Conservation (phyloP, 305 asterid species). For the Salvia sclarea region DNA sequence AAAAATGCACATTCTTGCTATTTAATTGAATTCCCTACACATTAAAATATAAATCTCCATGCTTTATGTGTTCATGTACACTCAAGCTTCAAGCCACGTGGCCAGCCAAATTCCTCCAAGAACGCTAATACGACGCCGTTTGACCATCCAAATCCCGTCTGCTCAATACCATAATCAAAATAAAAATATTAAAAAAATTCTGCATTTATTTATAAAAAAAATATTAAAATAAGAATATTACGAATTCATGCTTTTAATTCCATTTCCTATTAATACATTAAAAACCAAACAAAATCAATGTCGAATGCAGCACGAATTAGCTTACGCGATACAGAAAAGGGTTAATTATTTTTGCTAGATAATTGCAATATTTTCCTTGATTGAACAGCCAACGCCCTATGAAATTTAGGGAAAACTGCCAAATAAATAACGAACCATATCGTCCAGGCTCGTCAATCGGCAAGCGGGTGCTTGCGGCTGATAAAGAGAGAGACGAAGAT, state of each 20-base stretch:
- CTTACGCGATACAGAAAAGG: neutral
- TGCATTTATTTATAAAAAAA: too few relatives aligned
- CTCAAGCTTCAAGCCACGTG: slow-evolving; percentile 46
- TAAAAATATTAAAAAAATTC: neutral
- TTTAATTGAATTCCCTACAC: neutral
- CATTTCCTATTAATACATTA: neutral
- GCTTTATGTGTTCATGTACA: slow-evolving; percentile 36
- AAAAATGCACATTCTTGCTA: neutral
- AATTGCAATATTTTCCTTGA: too few relatives aligned
- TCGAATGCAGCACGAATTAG: too few relatives aligned
- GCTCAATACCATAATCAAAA: slow-evolving; percentile 27
- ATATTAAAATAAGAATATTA: slow-evolving; percentile 12
- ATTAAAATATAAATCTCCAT: neutral
- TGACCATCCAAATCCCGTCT: slow-evolving; percentile 99
- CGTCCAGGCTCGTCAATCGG: too few relatives aligned
- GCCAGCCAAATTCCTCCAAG: slow-evolving; percentile 95
- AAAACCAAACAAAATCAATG: too few relatives aligned
- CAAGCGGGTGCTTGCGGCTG: too few relatives aligned
- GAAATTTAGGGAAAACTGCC: too few relatives aligned
- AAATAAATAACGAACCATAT: too few relatives aligned
- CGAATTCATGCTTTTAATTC: neutral
- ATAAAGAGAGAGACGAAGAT: too few relatives aligned
- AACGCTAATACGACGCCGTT: slow-evolving; percentile 86
- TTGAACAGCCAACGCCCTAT: too few relatives aligned
- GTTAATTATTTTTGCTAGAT: too few relatives aligned